These are phyloP conservation scores for Stagonosporopsis tanaceti DNA, from an alignment of 2,329 filamentous ascomycete genomes.

Conservation along the genomic window DNA sequence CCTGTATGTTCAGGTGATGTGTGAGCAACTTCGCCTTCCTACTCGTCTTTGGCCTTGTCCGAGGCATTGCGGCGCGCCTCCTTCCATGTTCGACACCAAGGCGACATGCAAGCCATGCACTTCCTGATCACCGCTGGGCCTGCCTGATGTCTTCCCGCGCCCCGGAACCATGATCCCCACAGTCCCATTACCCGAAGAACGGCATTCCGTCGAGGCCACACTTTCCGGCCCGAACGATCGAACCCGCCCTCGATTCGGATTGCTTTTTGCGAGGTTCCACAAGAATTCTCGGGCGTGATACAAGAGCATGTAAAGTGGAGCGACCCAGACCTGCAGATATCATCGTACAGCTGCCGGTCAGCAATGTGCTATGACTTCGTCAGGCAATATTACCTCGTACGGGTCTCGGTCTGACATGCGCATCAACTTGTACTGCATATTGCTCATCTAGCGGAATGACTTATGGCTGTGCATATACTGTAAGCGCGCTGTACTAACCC, in stretches of 20 bases:
- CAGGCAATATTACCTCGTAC: background rate
- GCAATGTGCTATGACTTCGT: background rate
- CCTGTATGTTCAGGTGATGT: background rate
- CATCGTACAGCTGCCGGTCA: slow-evolving; percentile 12
- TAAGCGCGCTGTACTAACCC: slow-evolving; percentile 13
- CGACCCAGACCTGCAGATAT: slow-evolving; percentile 10
- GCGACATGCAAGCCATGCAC: background rate
- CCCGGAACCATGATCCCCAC: background rate
- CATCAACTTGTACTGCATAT: background rate
- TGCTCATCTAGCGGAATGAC: background rate
- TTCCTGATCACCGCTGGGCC: slow-evolving; percentile 1
- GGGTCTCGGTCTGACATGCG: slow-evolving; percentile 3
- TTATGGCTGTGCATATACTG: background rate
- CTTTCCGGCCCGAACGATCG: slow-evolving; percentile 15
- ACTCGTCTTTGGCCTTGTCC: background rate
- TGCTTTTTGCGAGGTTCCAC: slow-evolving; percentile 18
- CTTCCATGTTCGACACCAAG: background rate
- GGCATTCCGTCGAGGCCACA: slow-evolving; percentile 12
- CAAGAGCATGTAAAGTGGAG: slow-evolving; percentile 13
- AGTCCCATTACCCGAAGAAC: slow-evolving; percentile 17
- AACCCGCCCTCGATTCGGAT: slow-evolving; percentile 2
- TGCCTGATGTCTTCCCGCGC: slow-evolving; percentile 2
- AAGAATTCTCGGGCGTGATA: slow-evolving; percentile 6
- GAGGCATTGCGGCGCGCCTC: background rate
- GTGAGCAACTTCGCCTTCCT: too few relatives aligned